These are phyloP conservation scores for Eucalyptus decipiens DNA, from an alignment of 345 rosid genomes.

Conservation along the genomic window DNA sequence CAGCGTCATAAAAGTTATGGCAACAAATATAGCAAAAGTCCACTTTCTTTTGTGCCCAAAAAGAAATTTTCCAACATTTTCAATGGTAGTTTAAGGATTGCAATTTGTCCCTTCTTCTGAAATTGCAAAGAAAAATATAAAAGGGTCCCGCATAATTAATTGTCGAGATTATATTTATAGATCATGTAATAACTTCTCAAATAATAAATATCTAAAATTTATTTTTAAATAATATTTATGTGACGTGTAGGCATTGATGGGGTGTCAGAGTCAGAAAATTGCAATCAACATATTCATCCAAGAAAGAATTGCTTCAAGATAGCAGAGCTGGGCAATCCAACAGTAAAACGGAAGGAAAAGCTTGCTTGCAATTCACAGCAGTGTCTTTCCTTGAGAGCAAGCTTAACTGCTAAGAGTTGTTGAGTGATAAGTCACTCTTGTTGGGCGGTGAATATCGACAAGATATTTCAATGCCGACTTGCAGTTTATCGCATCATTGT, in stretches of 20 bases:
- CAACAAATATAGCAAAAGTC: background rate
- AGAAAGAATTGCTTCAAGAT: background rate
- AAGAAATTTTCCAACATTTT: background rate
- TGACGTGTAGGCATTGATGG: background rate
- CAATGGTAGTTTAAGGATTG: background rate
- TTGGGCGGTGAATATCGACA: background rate
- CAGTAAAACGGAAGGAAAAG: background rate
- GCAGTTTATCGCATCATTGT: background rate
- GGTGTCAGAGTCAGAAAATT: background rate
- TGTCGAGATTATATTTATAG: background rate
- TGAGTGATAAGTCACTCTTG: background rate
- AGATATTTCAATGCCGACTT: background rate
- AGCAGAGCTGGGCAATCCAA: background rate
- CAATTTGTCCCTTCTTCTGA: background rate
- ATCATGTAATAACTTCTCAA: background rate
- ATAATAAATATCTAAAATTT: background rate
- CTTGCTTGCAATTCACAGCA: background rate
- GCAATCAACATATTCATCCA: background rate
- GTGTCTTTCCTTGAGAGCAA: background rate
- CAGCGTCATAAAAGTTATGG: background rate
- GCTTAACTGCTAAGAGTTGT: background rate
- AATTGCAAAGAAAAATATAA: background rate
- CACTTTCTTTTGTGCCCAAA: background rate
- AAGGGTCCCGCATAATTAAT: background rate
- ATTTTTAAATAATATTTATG: background rate